Percentiles rank a stretch among this genome's conserved stretches.
Evolutionary conservation across 768 basidiomycete species (phyloP).

Genomic region (Xerocomus brunneocitrinus): DNA sequence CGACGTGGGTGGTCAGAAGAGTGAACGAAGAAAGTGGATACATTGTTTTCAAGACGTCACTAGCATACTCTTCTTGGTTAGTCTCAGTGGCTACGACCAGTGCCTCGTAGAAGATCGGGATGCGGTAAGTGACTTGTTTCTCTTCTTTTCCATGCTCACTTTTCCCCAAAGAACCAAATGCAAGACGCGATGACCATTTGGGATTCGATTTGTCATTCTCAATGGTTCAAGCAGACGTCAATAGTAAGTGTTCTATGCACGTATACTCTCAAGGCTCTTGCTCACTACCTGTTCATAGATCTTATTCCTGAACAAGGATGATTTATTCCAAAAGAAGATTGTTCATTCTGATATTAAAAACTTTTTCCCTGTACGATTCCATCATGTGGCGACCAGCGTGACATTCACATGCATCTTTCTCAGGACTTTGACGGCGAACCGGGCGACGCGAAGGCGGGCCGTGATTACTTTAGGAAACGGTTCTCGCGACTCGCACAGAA

Average conservation of each 20-base stretch:
- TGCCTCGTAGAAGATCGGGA: conserved; percentile 91
- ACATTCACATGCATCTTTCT: neutral
- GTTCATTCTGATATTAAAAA: conserved; percentile 76
- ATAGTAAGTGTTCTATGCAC: conserved; percentile 51
- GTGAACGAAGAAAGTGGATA: conserved; percentile 90
- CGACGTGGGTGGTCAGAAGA: conserved; percentile 92
- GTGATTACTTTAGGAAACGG: conserved; percentile 86
- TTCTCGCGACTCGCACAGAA: conserved; percentile 82
- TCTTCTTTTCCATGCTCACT: conserved; percentile 1
- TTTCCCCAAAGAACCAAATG: conserved; percentile 80
- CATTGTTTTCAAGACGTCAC: conserved; percentile 95
- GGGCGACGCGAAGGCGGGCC: conserved; percentile 67
- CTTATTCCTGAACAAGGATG: conserved; percentile 93
- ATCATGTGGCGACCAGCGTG: neutral
- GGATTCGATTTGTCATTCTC: conserved; percentile 97
- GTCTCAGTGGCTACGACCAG: conserved; percentile 90
- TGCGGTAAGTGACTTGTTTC: conserved; percentile 51
- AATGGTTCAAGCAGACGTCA: conserved; percentile 94
- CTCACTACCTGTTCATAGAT: conserved; percentile 47
- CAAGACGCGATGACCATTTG: conserved; percentile 98
- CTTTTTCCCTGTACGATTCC: conserved; percentile 71
- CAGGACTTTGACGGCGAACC: conserved; percentile 84
- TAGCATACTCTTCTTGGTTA: conserved; percentile 87
- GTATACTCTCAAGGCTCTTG: neutral
- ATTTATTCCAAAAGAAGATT: conserved; percentile 86